Conservation (phyloP, 495 filamentous ascomycete species). For the Halenospora varia region DNA sequence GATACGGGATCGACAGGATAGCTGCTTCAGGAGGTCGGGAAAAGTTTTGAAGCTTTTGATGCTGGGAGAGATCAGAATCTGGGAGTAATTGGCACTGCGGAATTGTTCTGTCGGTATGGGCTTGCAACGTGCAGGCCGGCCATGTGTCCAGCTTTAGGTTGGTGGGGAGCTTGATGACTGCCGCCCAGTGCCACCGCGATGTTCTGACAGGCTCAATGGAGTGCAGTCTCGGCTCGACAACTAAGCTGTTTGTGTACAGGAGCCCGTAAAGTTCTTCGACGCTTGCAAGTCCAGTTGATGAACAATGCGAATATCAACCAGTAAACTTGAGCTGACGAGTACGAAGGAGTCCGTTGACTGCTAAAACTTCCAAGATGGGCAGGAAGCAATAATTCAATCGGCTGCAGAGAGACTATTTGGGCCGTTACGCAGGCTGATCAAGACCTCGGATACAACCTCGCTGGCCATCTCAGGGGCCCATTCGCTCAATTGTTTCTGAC, state of each 20-base stretch:
- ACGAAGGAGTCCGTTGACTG: no score
- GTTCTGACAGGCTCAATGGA: background rate
- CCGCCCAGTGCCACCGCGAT: background rate
- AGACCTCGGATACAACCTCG: no score
- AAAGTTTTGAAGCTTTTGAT: background rate
- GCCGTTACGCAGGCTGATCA: no score
- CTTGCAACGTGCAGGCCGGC: background rate
- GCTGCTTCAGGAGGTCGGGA: background rate
- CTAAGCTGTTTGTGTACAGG: background rate
- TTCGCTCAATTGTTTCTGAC: no score
- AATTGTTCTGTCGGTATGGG: background rate
- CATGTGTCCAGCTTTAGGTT: background rate
- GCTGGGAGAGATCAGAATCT: background rate
- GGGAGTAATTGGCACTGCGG: background rate
- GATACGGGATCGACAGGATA: background rate
- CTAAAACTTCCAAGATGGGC: no score
- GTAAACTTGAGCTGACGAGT: no score
- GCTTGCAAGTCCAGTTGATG: background rate
- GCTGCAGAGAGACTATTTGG: no score
- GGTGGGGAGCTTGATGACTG: background rate
- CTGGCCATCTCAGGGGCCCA: no score
- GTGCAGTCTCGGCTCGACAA: background rate
- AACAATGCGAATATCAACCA: no score
- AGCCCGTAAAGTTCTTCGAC: background rate
- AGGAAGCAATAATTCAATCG: no score